phyloP scores from a whole-genome alignment of 148 eudicot genomes.

The Rhododendron molle region DNA sequence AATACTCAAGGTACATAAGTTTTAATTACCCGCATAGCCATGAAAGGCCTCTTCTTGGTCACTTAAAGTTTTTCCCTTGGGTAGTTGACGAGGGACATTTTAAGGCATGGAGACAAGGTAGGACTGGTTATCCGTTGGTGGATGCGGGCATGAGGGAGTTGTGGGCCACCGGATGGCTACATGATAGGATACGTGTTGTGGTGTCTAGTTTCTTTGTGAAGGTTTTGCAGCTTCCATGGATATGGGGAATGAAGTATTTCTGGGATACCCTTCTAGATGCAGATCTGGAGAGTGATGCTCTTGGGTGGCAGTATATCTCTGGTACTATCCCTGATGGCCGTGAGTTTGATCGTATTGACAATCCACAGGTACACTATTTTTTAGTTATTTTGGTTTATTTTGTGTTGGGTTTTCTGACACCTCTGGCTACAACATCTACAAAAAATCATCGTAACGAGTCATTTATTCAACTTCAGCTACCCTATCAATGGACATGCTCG shows the following conservation, averaged over 20 bases:
- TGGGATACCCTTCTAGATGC: slow-evolving; percentile 99
- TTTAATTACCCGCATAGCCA: slow-evolving; percentile 95
- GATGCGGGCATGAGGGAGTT: slow-evolving; percentile 99
- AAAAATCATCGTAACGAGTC: background rate
- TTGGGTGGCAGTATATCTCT: slow-evolving; percentile 98
- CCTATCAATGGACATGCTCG: background rate
- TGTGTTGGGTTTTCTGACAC: background rate
- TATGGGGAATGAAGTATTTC: slow-evolving; percentile 99
- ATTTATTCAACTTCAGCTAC: background rate
- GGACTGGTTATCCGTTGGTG: slow-evolving; percentile 98
- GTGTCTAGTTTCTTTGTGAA: slow-evolving; percentile 99
- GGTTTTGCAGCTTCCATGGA: slow-evolving; percentile 97
- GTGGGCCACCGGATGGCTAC: slow-evolving; percentile 99
- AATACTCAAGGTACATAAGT: slow-evolving; percentile 94
- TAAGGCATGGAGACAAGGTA: slow-evolving; percentile 97
- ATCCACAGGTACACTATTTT: slow-evolving; percentile 64
- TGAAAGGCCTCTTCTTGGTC: slow-evolving; percentile 87
- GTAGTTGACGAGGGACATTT: slow-evolving; percentile 78
- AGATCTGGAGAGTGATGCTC: slow-evolving; percentile 98
- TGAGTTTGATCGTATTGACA: slow-evolving; percentile 87
- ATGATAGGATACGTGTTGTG: slow-evolving; percentile 91
- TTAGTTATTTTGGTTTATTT: background rate
- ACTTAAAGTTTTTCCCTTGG: slow-evolving; percentile 94
- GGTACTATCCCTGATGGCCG: slow-evolving; percentile 96
- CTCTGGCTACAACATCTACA: background rate